These are phyloP conservation scores for Brassica cretica DNA, from an alignment of 345 rosid genomes.

Conservation along the genomic window DNA sequence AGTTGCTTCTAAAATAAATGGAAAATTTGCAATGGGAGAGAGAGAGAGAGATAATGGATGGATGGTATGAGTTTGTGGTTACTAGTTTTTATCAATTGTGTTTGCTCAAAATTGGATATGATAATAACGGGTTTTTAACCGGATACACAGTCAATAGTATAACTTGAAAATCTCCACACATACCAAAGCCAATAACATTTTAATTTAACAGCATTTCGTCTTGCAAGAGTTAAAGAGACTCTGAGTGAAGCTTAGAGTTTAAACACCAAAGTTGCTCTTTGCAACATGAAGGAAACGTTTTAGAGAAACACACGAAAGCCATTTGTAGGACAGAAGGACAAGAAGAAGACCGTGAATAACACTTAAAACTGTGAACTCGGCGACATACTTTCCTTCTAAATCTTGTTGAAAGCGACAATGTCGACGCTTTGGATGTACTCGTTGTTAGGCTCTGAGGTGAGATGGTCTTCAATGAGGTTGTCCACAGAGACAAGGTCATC, in stretches of 20 bases:
- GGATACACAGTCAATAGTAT: no score
- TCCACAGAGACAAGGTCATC: conserved; percentile 92
- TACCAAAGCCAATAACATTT: background rate
- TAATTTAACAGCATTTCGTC: background rate
- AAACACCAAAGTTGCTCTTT: background rate
- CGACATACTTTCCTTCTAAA: conserved; percentile 40
- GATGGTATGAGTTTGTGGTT: conserved; percentile 38
- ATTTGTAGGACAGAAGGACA: background rate
- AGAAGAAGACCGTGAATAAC: background rate
- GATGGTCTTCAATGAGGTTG: conserved; percentile 67
- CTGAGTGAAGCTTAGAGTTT: background rate
- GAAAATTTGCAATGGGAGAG: background rate
- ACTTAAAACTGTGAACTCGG: background rate
- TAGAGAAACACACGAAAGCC: background rate
- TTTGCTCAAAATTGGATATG: conserved; percentile 23
- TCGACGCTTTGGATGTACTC: conserved; percentile 89
- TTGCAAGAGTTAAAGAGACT: background rate
- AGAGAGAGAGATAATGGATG: conserved; percentile 13
- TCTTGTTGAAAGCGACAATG: conserved; percentile 93
- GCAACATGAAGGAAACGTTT: background rate
- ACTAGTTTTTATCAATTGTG: conserved; percentile 32
- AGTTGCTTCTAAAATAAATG: conserved; percentile 21
- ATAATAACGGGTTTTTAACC: no score
- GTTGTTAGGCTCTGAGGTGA: conserved; percentile 70
- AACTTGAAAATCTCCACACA: no score